Evolutionary conservation across 2,329 filamentous ascomycete species (phyloP).

Genomic region (Epichloe sibirici): DNA sequence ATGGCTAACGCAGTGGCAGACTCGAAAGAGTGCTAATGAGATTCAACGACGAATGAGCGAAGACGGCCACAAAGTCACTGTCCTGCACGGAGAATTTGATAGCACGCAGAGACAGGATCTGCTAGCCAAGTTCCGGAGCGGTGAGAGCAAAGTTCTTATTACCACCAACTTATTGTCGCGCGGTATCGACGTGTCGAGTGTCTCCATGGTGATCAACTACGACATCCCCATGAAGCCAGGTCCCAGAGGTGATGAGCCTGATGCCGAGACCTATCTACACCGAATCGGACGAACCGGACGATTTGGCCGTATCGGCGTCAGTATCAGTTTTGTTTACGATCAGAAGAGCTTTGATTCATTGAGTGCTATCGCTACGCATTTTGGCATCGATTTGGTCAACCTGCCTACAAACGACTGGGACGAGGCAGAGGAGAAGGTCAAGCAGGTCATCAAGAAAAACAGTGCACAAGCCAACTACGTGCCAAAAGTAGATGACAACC

Average conservation of each 20-base stretch:
- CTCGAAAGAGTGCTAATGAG: constrained; percentile 69
- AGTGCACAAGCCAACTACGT: constrained; percentile 44
- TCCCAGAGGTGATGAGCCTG: constrained; percentile 63
- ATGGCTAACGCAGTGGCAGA: constrained; percentile 35
- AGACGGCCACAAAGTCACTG: constrained; percentile 86
- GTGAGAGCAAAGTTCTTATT: constrained; percentile 88
- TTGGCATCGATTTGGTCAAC: constrained; percentile 67
- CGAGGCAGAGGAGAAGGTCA: constrained; percentile 68
- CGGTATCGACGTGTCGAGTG: constrained; percentile 82
- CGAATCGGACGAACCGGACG: constrained; percentile 94
- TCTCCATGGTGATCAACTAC: constrained; percentile 99
- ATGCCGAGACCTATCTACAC: constrained; percentile 93
- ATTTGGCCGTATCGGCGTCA: constrained; percentile 92
- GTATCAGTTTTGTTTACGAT: constrained; percentile 88
- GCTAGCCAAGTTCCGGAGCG: constrained; percentile 75
- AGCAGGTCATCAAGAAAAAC: constrained; percentile 65
- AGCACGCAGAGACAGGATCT: constrained; percentile 71
- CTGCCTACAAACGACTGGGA: constrained; percentile 88
- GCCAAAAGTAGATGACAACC: constrained; percentile 30
- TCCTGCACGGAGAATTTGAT: constrained; percentile 79
- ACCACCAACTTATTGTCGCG: constrained; percentile 94
- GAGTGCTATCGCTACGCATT: constrained; percentile 66
- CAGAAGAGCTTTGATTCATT: constrained; percentile 70
- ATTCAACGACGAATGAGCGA: constrained; percentile 77
- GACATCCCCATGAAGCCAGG: constrained; percentile 57